These are phyloP conservation scores for Apiospora hydei DNA, from an alignment of 2,329 filamentous ascomycete species.

Conservation along the genomic window DNA sequence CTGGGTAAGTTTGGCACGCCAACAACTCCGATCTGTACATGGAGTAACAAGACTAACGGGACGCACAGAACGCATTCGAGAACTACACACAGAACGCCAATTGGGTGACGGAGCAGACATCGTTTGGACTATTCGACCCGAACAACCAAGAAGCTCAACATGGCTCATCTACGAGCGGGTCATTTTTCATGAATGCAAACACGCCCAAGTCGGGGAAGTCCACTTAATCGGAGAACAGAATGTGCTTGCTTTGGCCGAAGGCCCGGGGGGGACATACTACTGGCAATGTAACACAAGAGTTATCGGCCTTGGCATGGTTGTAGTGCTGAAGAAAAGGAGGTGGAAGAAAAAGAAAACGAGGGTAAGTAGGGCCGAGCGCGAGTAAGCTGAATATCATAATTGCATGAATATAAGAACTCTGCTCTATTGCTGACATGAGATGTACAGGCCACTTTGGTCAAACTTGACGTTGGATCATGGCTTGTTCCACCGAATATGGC, in stretches of 20 bases:
- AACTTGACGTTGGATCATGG: not conserved
- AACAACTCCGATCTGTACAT: constrained; percentile 27
- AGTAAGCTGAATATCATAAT: not conserved
- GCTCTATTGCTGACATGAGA: constrained; percentile 8
- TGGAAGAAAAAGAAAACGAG: not conserved
- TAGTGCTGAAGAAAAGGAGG: not conserved
- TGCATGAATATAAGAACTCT: constrained; percentile 11
- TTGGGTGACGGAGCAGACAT: constrained; percentile 57
- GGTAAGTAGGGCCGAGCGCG: constrained; percentile 6
- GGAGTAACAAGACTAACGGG: not conserved
- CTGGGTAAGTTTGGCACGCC: constrained; percentile 57
- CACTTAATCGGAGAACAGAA: not conserved
- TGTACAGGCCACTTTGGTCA: constrained; percentile 4
- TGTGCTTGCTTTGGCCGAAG: constrained; percentile 1
- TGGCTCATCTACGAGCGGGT: constrained; percentile 38
- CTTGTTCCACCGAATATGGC: not conserved
- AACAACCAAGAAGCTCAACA: constrained; percentile 39
- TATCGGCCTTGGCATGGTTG: not conserved
- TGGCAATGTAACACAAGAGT: not conserved
- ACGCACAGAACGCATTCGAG: constrained; percentile 59
- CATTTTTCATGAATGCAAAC: constrained; percentile 40
- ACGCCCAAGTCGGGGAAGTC: constrained; percentile 33
- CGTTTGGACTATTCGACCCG: constrained; percentile 57
- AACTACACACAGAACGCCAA: constrained; percentile 63
- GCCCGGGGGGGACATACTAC: not conserved